These are phyloP conservation scores for Wallacemonas rigidus DNA, from an alignment of 208 protist species.

Conservation along the genomic window DNA sequence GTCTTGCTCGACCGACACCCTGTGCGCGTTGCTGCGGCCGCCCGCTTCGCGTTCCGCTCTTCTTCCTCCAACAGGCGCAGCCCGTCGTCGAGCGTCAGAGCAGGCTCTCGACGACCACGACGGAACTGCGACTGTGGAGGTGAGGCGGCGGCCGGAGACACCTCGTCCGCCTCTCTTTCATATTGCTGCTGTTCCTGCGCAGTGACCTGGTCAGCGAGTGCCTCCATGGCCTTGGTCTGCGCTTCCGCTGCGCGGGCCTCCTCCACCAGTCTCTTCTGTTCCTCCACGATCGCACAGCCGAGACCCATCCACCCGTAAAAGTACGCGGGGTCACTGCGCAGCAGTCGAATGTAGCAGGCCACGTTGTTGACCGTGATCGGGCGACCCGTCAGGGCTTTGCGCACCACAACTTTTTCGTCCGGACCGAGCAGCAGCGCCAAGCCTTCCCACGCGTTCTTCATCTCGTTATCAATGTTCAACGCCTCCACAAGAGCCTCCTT, in stretches of 20 bases:
- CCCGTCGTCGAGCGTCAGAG: conserved; percentile 13
- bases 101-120: conserved; percentile 4
- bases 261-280: conserved; percentile 22
- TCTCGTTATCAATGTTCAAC: conserved; percentile 24
- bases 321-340: conserved; percentile 24
- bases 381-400: conserved; percentile 22
- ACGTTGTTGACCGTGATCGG: conserved; percentile 29
- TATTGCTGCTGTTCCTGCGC: background rate
- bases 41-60: conserved; percentile 1
- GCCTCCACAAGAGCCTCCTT: conserved; percentile 23
- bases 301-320: conserved; percentile 32
- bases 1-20: background rate
- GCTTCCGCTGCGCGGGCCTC: conserved; percentile 10
- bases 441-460: conserved; percentile 29
- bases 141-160: background rate
- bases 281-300: conserved; percentile 28
- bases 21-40: background rate
- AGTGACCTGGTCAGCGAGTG: background rate
- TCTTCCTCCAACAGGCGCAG: conserved; percentile 14
- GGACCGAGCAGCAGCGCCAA: conserved; percentile 25
- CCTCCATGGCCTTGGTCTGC: conserved; percentile 3
- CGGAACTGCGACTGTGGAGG: background rate
- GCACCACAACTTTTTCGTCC: conserved; percentile 23
- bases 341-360: conserved; percentile 26
- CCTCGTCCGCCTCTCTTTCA: background rate